Evolutionary conservation across 805 yeast species (phyloP).

Genomic region (Naumovozyma baii): DNA sequence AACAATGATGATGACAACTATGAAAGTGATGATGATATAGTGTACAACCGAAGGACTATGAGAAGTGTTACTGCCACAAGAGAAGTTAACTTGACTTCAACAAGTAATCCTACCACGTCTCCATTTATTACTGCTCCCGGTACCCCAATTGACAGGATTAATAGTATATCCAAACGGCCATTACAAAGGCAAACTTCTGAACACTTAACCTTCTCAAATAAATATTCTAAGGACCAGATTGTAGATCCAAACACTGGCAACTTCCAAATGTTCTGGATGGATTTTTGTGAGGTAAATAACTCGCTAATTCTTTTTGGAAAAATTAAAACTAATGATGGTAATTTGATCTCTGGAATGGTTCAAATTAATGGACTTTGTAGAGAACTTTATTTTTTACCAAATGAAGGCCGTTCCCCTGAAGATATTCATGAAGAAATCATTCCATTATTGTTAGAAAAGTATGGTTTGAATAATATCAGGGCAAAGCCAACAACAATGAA

Average conservation of each 20-base stretch:
- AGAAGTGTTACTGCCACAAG: slow-evolving; percentile 22
- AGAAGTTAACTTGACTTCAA: slow-evolving; percentile 20
- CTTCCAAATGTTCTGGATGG: slow-evolving; percentile 82
- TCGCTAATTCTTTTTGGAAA: slow-evolving; percentile 74
- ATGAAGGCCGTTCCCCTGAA: slow-evolving; percentile 42
- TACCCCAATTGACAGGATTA: slow-evolving; percentile 16
- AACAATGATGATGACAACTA: slow-evolving; percentile 28
- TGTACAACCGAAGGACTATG: slow-evolving; percentile 23
- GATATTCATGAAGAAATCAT: slow-evolving; percentile 75
- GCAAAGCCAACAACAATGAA: slow-evolving; percentile 66
- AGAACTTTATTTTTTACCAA: slow-evolving; percentile 71
- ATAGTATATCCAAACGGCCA: slow-evolving; percentile 1
- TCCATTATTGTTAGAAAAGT: slow-evolving; percentile 52
- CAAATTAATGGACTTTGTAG: slow-evolving; percentile 62
- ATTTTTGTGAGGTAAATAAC: slow-evolving; percentile 69
- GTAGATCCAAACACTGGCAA: slow-evolving; percentile 34
- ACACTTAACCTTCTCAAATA: slow-evolving; percentile 10
- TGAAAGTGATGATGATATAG: slow-evolving; percentile 25
- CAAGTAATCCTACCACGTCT: slow-evolving; percentile 17
- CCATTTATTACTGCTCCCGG: slow-evolving; percentile 30
- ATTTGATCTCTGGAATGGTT: slow-evolving; percentile 61
- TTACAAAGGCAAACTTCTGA: slow-evolving; percentile 4
- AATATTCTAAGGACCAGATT: slow-evolving; percentile 22
- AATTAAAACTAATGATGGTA: slow-evolving; percentile 47
- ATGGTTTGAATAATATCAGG: slow-evolving; percentile 50